These are phyloP conservation scores for Penicillium waksmanii DNA, from an alignment of 495 filamentous ascomycete genomes.

Conservation along the genomic window DNA sequence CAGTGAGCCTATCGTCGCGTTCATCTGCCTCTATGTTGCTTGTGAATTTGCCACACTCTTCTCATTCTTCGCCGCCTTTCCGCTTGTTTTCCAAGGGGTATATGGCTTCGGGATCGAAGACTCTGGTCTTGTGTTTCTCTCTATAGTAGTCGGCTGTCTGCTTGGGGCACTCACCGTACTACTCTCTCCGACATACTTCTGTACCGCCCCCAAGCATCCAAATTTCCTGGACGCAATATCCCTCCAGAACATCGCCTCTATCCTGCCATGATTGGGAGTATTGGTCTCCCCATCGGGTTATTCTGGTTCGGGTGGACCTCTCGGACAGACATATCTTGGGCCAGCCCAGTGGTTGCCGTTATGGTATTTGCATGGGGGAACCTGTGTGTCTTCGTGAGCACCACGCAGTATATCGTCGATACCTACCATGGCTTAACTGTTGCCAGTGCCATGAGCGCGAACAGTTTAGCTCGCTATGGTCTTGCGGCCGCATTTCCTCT, in stretches of 20 bases:
- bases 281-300: constrained; percentile 54
- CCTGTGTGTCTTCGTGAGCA: constrained; percentile 56
- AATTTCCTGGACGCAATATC: constrained; percentile 39
- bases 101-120: constrained; percentile 55
- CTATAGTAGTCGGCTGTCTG: constrained; percentile 59
- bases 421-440: constrained; percentile 49
- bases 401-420: constrained; percentile 58
- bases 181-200: constrained; percentile 44
- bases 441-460: constrained; percentile 38
- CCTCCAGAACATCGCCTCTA: constrained; percentile 62
- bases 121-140: constrained; percentile 61
- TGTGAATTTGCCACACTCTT: constrained; percentile 69
- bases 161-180: constrained; percentile 50
- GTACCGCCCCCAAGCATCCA: constrained; percentile 15
- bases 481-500: constrained; percentile 69
- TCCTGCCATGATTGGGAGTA: constrained; percentile 60
- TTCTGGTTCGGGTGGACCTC: constrained; percentile 57
- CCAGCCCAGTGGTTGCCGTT: constrained; percentile 51
- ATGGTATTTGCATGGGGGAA: constrained; percentile 72
- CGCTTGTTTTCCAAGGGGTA: constrained; percentile 51
- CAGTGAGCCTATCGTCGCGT: constrained; percentile 66
- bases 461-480: constrained; percentile 64
- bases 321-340: constrained; percentile 38
- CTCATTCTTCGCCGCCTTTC: constrained; percentile 67
- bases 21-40: constrained; percentile 62